Evolutionary conservation across 179 eudicot genomes (phyloP), one percentile per base, ranked within the genome.

Genomic region (Beta corolliflora): DNA sequence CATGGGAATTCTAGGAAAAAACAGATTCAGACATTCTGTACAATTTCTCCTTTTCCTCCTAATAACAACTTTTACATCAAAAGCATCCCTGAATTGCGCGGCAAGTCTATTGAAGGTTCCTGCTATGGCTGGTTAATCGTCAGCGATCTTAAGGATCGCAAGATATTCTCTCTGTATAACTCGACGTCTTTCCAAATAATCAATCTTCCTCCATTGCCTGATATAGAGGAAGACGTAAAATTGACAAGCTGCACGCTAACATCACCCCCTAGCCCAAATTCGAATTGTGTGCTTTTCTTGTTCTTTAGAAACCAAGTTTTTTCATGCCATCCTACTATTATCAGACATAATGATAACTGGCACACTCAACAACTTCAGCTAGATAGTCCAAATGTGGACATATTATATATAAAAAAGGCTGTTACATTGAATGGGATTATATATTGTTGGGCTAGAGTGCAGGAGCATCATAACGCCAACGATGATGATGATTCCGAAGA

Each of bases 71-170:
- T 29, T 1, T n/a, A 60, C 9, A 11, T 19, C 55, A 61, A 14
- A 18, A 41, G 53, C 23, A 61, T 76, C 68, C 54, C 79, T 41
- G 54, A 60, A 36, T 12, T 63, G 21, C 36, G 44, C 3, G 58
- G 79, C 46, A 77, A 77, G 7, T 7, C 4, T 19, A 44, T 76
- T 8, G 2, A 6, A n/a, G 69, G 36, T 7, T 76, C 31, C 0
- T 60, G 65, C 8, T 70, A 11, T 10, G 79, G 69, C 18, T 76
- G 79, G 70, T 61, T 76, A 21, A 19, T 76, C 16, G 13, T 76
- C 13, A n/a, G 25, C 7, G 66, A 29, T 56, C 0, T 52, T 52
- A 19, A 11, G 3, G 56, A 58, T 18, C 9, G 16, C 0, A 75
- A 14, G 65, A 59, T 19, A 5, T 41, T 41, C 48, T 76, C 79